A percentile compares a stretch with the other conserved stretches of the same genome.
phyloP scores from a whole-genome alignment of 2,329 filamentous ascomycete species.

The Venturia carpophila region DNA sequence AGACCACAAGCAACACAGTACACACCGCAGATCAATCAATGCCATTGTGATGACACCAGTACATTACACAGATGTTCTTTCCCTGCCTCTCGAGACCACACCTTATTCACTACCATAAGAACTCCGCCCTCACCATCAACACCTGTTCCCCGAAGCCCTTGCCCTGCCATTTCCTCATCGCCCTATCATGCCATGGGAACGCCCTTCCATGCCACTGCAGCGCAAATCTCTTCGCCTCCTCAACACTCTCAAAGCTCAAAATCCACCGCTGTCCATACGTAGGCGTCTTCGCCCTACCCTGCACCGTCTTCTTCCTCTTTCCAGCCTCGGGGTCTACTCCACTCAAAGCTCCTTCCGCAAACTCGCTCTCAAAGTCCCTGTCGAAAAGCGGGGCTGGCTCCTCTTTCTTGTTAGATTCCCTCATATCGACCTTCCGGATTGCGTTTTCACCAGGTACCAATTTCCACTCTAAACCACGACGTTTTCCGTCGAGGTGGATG shows the following conservation, averaged over 20 bases:
- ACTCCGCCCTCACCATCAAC: slow-evolving; percentile 13
- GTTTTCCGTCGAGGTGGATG: not conserved
- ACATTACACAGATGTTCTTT: not conserved
- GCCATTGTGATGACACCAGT: too few relatives aligned
- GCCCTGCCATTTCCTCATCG: not conserved
- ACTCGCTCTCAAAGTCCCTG: not conserved
- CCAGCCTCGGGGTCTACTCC: not conserved
- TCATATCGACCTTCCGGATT: slow-evolving; percentile 12
- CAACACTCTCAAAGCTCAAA: slow-evolving; percentile 42
- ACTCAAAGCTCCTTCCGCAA: not conserved
- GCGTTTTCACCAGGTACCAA: slow-evolving; percentile 5
- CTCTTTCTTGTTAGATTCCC: not conserved
- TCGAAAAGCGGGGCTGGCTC: not conserved
- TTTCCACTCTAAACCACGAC: slow-evolving; percentile 5
- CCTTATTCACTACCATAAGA: slow-evolving; percentile 8
- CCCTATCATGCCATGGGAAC: slow-evolving; percentile 26
- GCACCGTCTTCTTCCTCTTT: slow-evolving; percentile 1
- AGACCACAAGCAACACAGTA: too few relatives aligned
- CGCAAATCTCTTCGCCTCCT: slow-evolving; percentile 43
- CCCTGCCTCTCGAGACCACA: not conserved
- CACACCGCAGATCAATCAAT: too few relatives aligned
- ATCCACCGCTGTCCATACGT: slow-evolving; percentile 29
- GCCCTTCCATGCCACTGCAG: slow-evolving; percentile 41
- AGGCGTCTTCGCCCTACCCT: not conserved
- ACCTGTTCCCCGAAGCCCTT: slow-evolving; percentile 5